Percentiles rank a stretch among this genome's conserved stretches.
Conservation (phyloP, 208 protist species). For the Angomonas deanei region DNA sequence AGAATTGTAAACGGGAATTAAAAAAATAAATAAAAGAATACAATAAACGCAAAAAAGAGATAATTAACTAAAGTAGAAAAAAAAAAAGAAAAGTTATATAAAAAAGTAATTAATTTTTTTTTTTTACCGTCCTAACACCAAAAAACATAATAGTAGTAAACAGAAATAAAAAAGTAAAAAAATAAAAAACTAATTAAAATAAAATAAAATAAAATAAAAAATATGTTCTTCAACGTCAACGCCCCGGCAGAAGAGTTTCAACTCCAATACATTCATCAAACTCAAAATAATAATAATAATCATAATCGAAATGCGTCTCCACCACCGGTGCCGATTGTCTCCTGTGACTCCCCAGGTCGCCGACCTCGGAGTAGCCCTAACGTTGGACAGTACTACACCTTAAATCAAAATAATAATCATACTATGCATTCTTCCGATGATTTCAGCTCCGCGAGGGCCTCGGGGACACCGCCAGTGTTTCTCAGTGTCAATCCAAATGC, state of each 20-base stretch:
- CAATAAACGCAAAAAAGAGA: neutral
- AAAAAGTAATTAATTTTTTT: too few relatives aligned
- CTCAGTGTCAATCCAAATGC: neutral
- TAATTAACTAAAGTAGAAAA: neutral
- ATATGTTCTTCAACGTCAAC: neutral
- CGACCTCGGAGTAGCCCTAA: neutral
- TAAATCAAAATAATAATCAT: too few relatives aligned
- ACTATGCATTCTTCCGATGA: too few relatives aligned
- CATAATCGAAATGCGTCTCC: neutral
- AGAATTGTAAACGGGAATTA: neutral
- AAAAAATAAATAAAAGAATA: slow-evolving; percentile 1
- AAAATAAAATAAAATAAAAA: slow-evolving; percentile 7
- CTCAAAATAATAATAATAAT: neutral
- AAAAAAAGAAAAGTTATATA: slow-evolving; percentile 6
- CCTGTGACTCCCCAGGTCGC: neutral
- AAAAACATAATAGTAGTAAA: too few relatives aligned
- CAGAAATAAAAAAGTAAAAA: neutral
- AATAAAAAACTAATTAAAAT: slow-evolving; percentile 1
- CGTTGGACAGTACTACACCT: too few relatives aligned
- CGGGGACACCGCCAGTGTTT: too few relatives aligned
- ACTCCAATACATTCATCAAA: neutral
- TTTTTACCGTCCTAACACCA: too few relatives aligned
- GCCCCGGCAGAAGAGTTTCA: too few relatives aligned
- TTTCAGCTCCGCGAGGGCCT: too few relatives aligned
- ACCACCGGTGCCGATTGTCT: neutral